These are phyloP conservation scores for Chrysophaeum taylorii DNA, from an alignment of 352 stramenopile genomes.

Conservation along the genomic window DNA sequence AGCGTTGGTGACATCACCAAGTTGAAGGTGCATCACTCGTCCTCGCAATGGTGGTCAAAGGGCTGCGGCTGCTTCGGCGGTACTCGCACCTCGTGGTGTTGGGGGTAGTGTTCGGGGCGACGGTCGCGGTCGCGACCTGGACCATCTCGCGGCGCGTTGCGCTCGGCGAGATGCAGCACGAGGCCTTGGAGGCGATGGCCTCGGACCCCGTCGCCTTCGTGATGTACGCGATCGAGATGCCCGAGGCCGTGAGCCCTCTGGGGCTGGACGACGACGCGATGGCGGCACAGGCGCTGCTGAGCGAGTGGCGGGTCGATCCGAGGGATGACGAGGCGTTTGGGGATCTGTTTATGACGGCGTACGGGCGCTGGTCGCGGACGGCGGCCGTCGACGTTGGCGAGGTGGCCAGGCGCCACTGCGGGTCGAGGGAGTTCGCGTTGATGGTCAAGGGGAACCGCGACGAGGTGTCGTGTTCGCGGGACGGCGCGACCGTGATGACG, in stretches of 20 bases:
- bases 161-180: background rate
- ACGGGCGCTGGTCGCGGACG: background rate
- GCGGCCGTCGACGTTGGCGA: background rate
- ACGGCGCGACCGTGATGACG: no score
- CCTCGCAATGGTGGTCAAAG: no score
- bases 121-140: no score
- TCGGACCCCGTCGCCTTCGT: background rate
- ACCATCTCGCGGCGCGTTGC: background rate
- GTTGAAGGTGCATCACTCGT: no score
- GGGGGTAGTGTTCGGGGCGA: no score
- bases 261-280: background rate
- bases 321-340: background rate
- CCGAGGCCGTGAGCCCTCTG: background rate
- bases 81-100: no score
- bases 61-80: no score
- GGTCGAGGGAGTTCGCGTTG: background rate
- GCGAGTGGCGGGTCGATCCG: background rate
- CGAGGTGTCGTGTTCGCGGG: background rate
- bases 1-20: no score
- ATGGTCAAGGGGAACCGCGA: background rate
- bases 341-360: background rate
- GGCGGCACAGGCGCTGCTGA: background rate
- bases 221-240: background rate
- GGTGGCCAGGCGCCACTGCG: background rate
- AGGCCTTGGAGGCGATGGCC: background rate